These are phyloP conservation scores for Ceratocystis ficicola DNA, from an alignment of 2,329 filamentous ascomycete species.

Conservation along the genomic window DNA sequence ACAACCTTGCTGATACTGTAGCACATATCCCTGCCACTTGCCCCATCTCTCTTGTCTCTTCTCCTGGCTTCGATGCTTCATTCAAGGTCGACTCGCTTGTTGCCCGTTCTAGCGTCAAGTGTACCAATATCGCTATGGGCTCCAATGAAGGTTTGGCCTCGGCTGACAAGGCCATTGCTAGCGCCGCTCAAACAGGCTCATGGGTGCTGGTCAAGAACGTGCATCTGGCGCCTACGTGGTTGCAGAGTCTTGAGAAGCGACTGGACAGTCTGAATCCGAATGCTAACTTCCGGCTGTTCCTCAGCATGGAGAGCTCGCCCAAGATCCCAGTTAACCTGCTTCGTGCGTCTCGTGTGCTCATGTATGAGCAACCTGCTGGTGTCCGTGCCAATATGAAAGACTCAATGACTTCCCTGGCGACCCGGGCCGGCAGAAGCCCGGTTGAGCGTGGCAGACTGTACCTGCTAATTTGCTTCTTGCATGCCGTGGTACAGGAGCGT, in stretches of 20 bases:
- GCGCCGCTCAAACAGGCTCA: slow-evolving; percentile 77
- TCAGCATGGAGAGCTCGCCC: slow-evolving; percentile 93
- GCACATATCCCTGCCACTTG: slow-evolving; percentile 70
- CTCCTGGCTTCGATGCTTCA: slow-evolving; percentile 91
- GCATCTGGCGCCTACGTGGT: slow-evolving; percentile 87
- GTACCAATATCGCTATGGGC: slow-evolving; percentile 97
- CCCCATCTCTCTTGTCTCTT: slow-evolving; percentile 85
- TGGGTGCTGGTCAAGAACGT: slow-evolving; percentile 99
- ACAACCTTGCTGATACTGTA: slow-evolving; percentile 76
- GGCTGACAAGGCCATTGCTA: slow-evolving; percentile 89
- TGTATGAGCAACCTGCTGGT: slow-evolving; percentile 96
- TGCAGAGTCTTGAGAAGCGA: slow-evolving; percentile 93
- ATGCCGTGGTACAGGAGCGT: slow-evolving; percentile 90
- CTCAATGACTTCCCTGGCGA: slow-evolving; percentile 71
- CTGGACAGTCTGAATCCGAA: slow-evolving; percentile 93
- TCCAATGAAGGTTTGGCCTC: slow-evolving; percentile 87
- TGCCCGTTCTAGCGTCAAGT: slow-evolving; percentile 66
- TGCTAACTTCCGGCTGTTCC: slow-evolving; percentile 81
- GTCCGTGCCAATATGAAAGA: slow-evolving; percentile 98
- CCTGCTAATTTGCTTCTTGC: slow-evolving; percentile 81
- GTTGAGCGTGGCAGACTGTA: slow-evolving; percentile 87
- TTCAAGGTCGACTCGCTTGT: slow-evolving; percentile 98
- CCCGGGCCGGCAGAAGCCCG: slow-evolving; percentile 64
- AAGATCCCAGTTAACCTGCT: slow-evolving; percentile 96
- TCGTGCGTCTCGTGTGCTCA: slow-evolving; percentile 81